A percentile compares a stretch with the other conserved stretches of the same genome.
These are phyloP conservation scores for Dimocarpus longan DNA, from an alignment of 345 rosid species.

Conservation along the genomic window DNA sequence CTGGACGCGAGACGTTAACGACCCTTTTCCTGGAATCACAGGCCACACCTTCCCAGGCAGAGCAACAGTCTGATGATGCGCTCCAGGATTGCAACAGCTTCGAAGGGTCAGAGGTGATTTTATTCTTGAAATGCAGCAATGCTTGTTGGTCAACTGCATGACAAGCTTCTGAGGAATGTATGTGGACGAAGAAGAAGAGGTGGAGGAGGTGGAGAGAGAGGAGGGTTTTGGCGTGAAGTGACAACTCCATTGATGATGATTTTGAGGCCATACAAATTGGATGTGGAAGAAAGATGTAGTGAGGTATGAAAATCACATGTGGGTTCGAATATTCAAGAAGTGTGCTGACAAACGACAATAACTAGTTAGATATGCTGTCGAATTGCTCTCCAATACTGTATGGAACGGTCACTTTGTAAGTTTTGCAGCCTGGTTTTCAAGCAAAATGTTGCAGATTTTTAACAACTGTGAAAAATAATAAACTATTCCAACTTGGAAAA, in stretches of 20 bases:
- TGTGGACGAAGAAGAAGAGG: background rate
- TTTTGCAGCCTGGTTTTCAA: no score
- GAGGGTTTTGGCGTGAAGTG: slow-evolving; percentile 17
- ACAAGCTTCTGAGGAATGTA: slow-evolving; percentile 32
- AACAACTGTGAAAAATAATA: no score
- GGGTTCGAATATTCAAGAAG: background rate
- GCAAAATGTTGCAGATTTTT: no score
- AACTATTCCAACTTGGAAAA: no score
- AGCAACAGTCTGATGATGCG: slow-evolving; percentile 53
- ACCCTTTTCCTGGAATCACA: slow-evolving; percentile 51
- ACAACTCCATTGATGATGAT: slow-evolving; percentile 24
- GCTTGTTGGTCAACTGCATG: slow-evolving; percentile 47
- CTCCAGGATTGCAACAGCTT: slow-evolving; percentile 46
- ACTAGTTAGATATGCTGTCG: background rate
- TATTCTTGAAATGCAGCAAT: slow-evolving; percentile 51
- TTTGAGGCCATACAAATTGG: slow-evolving; percentile 1
- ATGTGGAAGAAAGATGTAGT: background rate
- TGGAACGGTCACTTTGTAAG: no score
- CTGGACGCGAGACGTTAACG: slow-evolving; percentile 47
- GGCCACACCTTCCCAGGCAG: slow-evolving; percentile 50
- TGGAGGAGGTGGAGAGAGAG: slow-evolving; percentile 6
- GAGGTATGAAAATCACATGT: background rate
- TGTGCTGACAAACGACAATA: background rate
- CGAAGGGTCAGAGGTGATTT: slow-evolving; percentile 58
- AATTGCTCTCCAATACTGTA: no score